phyloP scores from a whole-genome alignment of 495 filamentous ascomycete species.

The Tuber umbilicatum region DNA sequence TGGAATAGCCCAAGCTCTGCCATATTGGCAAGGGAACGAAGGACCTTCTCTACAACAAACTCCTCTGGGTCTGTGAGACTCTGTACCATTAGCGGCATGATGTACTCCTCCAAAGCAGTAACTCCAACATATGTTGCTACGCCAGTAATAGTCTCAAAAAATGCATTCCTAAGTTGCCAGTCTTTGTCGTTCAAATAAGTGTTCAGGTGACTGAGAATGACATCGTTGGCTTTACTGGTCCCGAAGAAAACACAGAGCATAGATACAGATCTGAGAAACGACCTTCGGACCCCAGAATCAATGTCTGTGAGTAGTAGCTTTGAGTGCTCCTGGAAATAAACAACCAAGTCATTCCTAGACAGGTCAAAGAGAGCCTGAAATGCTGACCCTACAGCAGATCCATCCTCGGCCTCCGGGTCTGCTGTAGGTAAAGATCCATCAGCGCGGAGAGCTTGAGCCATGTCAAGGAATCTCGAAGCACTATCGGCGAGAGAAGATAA shows the following conservation, averaged over 20 bases:
- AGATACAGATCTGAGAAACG: slow-evolving; percentile 89
- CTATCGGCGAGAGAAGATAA: slow-evolving; percentile 88
- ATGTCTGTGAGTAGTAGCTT: slow-evolving; percentile 81
- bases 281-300: slow-evolving; percentile 79
- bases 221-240: slow-evolving; percentile 78
- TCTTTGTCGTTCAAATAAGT: slow-evolving; percentile 96
- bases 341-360: slow-evolving; percentile 65
- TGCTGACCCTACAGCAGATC: slow-evolving; percentile 51
- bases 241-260: slow-evolving; percentile 95
- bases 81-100: slow-evolving; percentile 91
- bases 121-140: slow-evolving; percentile 86
- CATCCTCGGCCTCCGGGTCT: slow-evolving; percentile 76
- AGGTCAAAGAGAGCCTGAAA: slow-evolving; percentile 80
- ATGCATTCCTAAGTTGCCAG: slow-evolving; percentile 94
- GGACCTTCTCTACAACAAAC: slow-evolving; percentile 82
- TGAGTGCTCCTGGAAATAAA: slow-evolving; percentile 77
- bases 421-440: slow-evolving; percentile 72
- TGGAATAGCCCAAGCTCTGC: slow-evolving; percentile 82
- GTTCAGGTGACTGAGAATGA: slow-evolving; percentile 89
- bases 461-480: slow-evolving; percentile 75
- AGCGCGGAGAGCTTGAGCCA: slow-evolving; percentile 78
- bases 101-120: slow-evolving; percentile 85
- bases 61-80: slow-evolving; percentile 95
- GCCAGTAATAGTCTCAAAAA: slow-evolving; percentile 90
- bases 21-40: slow-evolving; percentile 83